These are phyloP conservation scores for Fraxinus xanthoxyloides DNA, from an alignment of 305 asterid species.

Conservation along the genomic window DNA sequence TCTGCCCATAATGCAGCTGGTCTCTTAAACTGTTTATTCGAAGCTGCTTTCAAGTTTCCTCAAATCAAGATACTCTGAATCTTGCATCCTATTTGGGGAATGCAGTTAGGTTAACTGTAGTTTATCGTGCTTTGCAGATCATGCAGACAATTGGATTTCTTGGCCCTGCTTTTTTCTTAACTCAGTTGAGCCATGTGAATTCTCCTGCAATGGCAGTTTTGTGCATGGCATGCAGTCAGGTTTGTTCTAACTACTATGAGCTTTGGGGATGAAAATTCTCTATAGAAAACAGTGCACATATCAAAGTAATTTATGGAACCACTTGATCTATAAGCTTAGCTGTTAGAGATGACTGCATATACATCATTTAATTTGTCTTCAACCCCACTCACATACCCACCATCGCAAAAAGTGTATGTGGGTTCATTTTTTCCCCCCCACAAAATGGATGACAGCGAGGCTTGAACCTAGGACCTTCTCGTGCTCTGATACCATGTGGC, in stretches of 20 bases:
- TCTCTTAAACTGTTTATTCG: neutral
- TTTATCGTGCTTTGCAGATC: slow-evolving; percentile 42
- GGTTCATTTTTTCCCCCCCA: neutral
- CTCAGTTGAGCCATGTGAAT: slow-evolving; percentile 84
- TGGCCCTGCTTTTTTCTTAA: slow-evolving; percentile 88
- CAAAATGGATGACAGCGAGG: neutral
- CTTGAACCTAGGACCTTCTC: neutral
- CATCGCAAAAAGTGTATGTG: neutral
- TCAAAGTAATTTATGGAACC: neutral
- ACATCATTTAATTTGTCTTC: neutral
- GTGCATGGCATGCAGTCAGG: slow-evolving; percentile 97
- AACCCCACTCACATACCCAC: neutral
- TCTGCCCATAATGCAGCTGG: neutral
- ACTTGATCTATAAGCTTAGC: neutral
- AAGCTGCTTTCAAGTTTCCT: neutral
- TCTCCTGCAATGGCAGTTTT: slow-evolving; percentile 86
- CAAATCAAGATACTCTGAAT: neutral
- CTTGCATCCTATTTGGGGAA: neutral
- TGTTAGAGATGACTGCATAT: neutral
- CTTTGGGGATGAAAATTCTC: neutral
- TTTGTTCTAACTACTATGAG: slow-evolving; percentile 23
- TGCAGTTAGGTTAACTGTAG: neutral
- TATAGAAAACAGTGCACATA: neutral
- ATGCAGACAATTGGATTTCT: slow-evolving; percentile 90
- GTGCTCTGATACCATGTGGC: neutral